Base-by-base conservation (phyloP, 352 stramenopile species). In the Pythium diclinum region DNA sequence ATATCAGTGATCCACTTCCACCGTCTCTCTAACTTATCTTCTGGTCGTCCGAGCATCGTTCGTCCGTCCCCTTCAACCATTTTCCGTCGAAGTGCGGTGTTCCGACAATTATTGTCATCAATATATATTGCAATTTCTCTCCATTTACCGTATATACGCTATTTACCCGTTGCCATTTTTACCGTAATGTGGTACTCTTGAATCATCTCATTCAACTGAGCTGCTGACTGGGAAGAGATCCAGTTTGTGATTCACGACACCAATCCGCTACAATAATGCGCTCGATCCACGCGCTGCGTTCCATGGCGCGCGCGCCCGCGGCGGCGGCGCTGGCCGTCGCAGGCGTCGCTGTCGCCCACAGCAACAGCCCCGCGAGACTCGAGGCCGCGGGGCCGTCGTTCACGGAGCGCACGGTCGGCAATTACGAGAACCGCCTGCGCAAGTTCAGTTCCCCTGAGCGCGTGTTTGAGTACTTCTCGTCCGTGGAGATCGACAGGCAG, bases 381-480 rank as follows among this genome's bases (percentile, higher is more conserved):
- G 80, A 87, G 54, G 42, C 49, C 11, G 25, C 54, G 46, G 63
- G 72, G 46, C 81, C 83, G 40, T 85, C 73, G 19, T 94, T 93
- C 65, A 78, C 75, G 28, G 84, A 96, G 76, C 82, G 83, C 23
- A 92, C 81, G 16, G 77, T 95, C 17, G 87, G 88, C 66, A 92
- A 79, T 52, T 96, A 96, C 71, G 88, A 96, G 76, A 96, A 96
- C 74, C 85, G 88, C 1, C 59, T 96, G 56, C 88, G 88, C 63
- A 85, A 82, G 65, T 92, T 93, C 73, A 91, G 79, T 61, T 78
- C 80, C 10, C 88, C 88, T 23, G 87, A 95, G 76, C 88, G 88
- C 60, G 85, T 96, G 10, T 96, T 96, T 61, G 85, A 94, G 79
- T 96, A 96, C 70, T 96, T 96, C 61, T 92, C 88, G 17, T 91